A percentile compares a stretch with the other conserved stretches of the same genome.
Conservation (phyloP, 148 eudicot species). For the Pharnaceum exiguum region DNA sequence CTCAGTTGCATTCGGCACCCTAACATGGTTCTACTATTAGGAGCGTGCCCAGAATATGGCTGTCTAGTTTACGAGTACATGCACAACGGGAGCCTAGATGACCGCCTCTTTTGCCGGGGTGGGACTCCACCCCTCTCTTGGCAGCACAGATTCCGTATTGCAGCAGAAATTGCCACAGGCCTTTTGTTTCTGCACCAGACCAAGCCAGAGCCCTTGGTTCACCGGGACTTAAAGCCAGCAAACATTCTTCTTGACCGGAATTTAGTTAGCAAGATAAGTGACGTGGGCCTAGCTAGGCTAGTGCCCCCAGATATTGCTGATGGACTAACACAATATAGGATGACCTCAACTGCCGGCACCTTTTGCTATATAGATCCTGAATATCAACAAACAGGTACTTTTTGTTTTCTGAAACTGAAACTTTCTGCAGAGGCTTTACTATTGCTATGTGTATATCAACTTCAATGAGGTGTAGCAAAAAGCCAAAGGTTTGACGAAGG, state of each 20-base stretch:
- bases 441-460: too few relatives aligned
- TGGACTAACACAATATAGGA: constrained; percentile 68
- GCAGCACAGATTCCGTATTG: constrained; percentile 76
- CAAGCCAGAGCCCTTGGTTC: constrained; percentile 92
- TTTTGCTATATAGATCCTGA: constrained; percentile 96
- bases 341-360: constrained; percentile 93
- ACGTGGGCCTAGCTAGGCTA: constrained; percentile 87
- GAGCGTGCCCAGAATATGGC: constrained; percentile 98
- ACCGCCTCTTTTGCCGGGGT: constrained; percentile 56
- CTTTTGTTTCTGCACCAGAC: constrained; percentile 84
- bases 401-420: too few relatives aligned
- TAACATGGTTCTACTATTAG: constrained; percentile 87
- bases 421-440: too few relatives aligned
- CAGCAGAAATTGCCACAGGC: constrained; percentile 77
- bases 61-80: constrained; percentile 89
- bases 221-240: constrained; percentile 85
- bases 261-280: constrained; percentile 80
- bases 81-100: constrained; percentile 97
- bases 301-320: constrained; percentile 80
- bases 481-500: too few relatives aligned
- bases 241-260: constrained; percentile 83
- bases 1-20: constrained; percentile 91
- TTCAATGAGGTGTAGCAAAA: too few relatives aligned
- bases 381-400: constrained; percentile 95
- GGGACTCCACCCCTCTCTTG: constrained; percentile 57